A percentile compares a stretch with the other conserved stretches of the same genome.
phyloP scores from a whole-genome alignment of 352 stramenopile species.

The Globisporangium abappressorium region DNA sequence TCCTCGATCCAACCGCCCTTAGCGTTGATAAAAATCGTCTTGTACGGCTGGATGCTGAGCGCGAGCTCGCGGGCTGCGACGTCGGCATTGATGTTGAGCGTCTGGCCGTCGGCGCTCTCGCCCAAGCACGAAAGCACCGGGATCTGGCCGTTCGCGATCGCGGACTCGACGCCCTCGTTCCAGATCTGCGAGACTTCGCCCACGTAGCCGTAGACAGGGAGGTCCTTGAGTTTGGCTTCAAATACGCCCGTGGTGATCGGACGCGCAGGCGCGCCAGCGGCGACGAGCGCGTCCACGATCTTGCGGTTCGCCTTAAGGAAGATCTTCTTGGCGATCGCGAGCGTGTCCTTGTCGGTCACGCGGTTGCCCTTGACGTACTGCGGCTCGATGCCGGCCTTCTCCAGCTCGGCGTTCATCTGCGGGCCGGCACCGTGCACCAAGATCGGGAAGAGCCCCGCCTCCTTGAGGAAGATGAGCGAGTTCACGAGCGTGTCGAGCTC shows the following conservation, averaged over 20 bases:
- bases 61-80: constrained; percentile 79
- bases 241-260: constrained; percentile 88
- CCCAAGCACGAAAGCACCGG: constrained; percentile 85
- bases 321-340: constrained; percentile 84
- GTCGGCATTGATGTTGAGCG: constrained; percentile 90
- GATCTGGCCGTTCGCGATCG: constrained; percentile 70
- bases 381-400: constrained; percentile 73
- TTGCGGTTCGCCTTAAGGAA: constrained; percentile 83
- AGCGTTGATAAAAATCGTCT: constrained; percentile 89
- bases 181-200: constrained; percentile 81
- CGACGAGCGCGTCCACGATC: constrained; percentile 72
- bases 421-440: constrained; percentile 86
- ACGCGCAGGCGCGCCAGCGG: constrained; percentile 58
- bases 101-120: constrained; percentile 67
- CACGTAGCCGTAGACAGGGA: constrained; percentile 83
- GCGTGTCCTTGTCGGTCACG: constrained; percentile 84
- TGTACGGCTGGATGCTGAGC: constrained; percentile 78
- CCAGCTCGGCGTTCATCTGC: constrained; percentile 88
- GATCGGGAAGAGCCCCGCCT: constrained; percentile 82
- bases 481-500: constrained; percentile 84
- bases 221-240: constrained; percentile 75
- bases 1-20: constrained; percentile 89
- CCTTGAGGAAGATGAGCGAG: constrained; percentile 81
- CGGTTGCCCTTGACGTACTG: constrained; percentile 87
- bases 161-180: constrained; percentile 59